phyloP scores from a whole-genome alignment of 257 asterid species.

The Solanum appendiculatum region DNA sequence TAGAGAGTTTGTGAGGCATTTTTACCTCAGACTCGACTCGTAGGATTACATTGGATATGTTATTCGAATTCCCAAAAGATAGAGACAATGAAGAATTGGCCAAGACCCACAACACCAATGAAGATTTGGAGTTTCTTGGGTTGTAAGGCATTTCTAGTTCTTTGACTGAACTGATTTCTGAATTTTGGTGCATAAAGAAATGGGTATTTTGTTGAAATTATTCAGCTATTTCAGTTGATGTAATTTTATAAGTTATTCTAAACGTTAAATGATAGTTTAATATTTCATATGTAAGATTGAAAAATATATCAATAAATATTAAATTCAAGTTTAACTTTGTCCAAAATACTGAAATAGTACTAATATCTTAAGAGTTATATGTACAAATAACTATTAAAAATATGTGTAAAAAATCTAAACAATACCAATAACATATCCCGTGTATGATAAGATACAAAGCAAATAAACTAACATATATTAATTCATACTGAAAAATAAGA shows the following conservation, averaged over 20 bases:
- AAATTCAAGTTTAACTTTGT: neutral
- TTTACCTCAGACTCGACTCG: neutral
- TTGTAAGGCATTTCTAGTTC: neutral
- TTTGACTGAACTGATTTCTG: neutral
- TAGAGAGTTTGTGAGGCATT: neutral
- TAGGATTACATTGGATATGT: rapidly evolving
- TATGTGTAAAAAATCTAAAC: neutral
- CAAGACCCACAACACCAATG: neutral
- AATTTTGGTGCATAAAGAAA: neutral
- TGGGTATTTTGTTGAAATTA: neutral
- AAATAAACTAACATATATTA: too few species aligned
- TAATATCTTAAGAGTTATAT: neutral
- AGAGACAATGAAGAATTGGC: neutral
- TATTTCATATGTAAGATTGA: too few species aligned
- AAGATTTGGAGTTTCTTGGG: neutral
- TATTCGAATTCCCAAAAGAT: neutral
- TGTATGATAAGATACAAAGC: too few species aligned
- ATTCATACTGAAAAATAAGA: too few species aligned
- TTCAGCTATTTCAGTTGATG: neutral
- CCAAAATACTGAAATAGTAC: neutral
- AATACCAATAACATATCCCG: neutral
- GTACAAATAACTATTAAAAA: neutral
- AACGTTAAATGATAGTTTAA: neutral
- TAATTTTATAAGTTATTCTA: neutral
- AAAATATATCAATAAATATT: neutral